Conservation (phyloP, 2,329 filamentous ascomycete genomes). For the Colletotrichum echinochloae region DNA sequence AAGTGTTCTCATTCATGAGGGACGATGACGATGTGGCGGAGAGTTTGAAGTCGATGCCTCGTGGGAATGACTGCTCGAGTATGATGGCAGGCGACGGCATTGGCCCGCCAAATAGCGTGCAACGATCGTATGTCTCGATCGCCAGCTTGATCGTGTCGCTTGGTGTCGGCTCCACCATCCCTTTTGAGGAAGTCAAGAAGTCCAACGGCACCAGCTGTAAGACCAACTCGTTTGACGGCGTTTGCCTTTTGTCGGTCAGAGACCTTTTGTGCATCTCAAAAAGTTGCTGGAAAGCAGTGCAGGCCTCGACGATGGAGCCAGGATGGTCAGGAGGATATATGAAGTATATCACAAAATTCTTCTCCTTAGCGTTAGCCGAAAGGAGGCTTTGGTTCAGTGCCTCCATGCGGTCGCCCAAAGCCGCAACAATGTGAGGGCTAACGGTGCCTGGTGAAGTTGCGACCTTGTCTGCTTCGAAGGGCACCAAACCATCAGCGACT, state of each 20-base stretch:
- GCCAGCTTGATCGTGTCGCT: conserved; percentile 72
- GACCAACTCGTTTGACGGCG: conserved; percentile 73
- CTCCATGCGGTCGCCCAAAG: conserved; percentile 61
- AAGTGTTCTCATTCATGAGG: conserved; percentile 81
- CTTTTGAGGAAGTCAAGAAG: conserved; percentile 72
- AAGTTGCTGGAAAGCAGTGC: conserved; percentile 78
- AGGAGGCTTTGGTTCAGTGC: conserved; percentile 61
- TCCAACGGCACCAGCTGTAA: conserved; percentile 80
- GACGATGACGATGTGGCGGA: conserved; percentile 76
- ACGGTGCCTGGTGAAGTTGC: conserved; percentile 34
- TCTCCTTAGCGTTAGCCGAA: conserved; percentile 56
- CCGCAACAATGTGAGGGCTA: conserved; percentile 44
- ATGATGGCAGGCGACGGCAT: conserved; percentile 77
- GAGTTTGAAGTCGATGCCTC: conserved; percentile 81
- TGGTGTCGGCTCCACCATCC: conserved; percentile 72
- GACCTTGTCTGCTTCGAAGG: conserved; percentile 62
- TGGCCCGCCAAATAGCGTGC: conserved; percentile 67
- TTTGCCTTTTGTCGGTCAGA: conserved; percentile 57
- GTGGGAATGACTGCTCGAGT: conserved; percentile 76
- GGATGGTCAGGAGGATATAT: conserved; percentile 75
- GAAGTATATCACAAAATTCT: conserved; percentile 81
- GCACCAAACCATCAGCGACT: conserved; percentile 62
- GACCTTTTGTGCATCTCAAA: conserved; percentile 72
- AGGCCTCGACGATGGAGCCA: conserved; percentile 75
- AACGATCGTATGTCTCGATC: conserved; percentile 83